Evolutionary conservation across 2,329 filamentous ascomycete species (phyloP).

Genomic region (Penicillium hesseltinei): DNA sequence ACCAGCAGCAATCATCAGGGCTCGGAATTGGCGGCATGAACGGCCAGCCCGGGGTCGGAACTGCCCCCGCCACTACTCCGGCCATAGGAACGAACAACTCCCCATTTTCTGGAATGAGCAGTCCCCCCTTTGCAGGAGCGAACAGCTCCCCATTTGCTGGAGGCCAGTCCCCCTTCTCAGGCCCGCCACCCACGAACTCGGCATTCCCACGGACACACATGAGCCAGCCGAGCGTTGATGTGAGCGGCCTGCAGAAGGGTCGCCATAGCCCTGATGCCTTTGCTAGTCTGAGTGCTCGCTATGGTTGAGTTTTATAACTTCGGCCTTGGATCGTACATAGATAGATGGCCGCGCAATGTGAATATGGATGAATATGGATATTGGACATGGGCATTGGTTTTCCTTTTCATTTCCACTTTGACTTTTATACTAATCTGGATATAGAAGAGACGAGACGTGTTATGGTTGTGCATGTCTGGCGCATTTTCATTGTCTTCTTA

Average conservation of each 20-base stretch:
- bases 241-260: constrained; percentile 47
- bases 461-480: constrained; percentile 15
- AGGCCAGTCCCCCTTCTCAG: constrained; percentile 2
- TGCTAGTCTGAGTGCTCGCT: constrained; percentile 49
- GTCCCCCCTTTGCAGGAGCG: constrained; percentile 1
- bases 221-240: constrained; percentile 51
- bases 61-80: not conserved
- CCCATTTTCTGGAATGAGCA: constrained; percentile 4
- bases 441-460: constrained; percentile 18
- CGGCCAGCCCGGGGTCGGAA: not conserved
- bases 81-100: not conserved
- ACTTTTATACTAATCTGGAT: constrained; percentile 14
- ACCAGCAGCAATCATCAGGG: constrained; percentile 6
- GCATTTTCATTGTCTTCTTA: constrained; percentile 15
- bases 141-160: constrained; percentile 5
- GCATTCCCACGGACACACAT: constrained; percentile 36
- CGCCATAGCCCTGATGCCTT: constrained; percentile 53
- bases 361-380: constrained; percentile 7
- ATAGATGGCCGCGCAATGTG: not conserved
- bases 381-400: not conserved
- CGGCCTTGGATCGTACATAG: not conserved
- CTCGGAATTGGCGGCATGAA: constrained; percentile 3
- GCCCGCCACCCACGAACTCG: constrained; percentile 17
- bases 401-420: not conserved
- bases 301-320: constrained; percentile 28